These are phyloP conservation scores for Auricularia cornea DNA, from an alignment of 768 basidiomycete genomes.

Conservation along the genomic window DNA sequence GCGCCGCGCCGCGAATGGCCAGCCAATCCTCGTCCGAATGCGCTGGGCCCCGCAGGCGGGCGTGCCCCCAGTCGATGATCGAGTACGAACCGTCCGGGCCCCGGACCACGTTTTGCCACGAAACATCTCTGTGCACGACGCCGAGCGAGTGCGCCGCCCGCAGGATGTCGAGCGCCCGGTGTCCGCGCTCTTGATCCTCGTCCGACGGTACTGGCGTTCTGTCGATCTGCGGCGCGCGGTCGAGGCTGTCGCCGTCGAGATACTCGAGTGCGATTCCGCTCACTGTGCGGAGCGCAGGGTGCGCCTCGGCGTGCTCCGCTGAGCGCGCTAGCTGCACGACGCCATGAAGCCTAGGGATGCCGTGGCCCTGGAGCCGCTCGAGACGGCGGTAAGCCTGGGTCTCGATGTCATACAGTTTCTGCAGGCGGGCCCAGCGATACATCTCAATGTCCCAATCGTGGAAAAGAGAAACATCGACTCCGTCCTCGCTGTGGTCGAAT, in stretches of 20 bases:
- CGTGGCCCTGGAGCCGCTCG: background rate
- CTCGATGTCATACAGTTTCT: background rate
- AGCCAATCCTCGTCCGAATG: background rate
- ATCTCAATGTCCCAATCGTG: background rate
- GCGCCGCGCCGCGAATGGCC: background rate
- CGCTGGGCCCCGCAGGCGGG: background rate
- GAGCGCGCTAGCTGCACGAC: background rate
- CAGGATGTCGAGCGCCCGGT: background rate
- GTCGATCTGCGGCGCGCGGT: background rate
- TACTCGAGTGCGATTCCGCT: background rate
- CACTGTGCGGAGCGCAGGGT: background rate
- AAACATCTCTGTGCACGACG: background rate
- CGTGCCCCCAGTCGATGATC: background rate
- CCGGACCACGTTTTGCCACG: background rate
- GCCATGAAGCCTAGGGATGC: background rate
- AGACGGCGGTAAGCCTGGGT: background rate
- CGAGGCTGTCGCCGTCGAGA: background rate
- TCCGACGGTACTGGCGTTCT: background rate
- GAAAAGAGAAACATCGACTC: background rate
- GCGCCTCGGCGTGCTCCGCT: background rate
- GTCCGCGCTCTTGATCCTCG: background rate
- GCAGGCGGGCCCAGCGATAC: background rate
- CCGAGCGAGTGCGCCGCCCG: background rate
- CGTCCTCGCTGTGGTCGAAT: background rate
- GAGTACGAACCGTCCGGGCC: background rate